phyloP scores from a whole-genome alignment of 78 protist genomes.

The Isochrysis galbana region DNA sequence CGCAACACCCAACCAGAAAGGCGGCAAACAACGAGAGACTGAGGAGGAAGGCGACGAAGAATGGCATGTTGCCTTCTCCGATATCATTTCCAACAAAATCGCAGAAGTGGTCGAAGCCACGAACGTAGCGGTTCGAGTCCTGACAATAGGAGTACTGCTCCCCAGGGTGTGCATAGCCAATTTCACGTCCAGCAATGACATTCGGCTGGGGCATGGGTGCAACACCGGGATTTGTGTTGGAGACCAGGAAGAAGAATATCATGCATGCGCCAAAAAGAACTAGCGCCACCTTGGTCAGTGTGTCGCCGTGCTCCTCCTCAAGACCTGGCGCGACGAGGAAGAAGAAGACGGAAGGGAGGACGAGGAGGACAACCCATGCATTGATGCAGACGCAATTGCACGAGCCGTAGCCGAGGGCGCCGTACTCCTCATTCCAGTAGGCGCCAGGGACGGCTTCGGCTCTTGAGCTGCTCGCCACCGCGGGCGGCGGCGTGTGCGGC shows the following conservation, averaged over 20 bases:
- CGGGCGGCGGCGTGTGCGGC: no score
- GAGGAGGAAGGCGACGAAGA: slow-evolving; percentile 5
- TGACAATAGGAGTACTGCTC: neutral
- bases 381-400: neutral
- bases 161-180: neutral
- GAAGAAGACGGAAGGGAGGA: neutral
- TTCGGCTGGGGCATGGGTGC: neutral
- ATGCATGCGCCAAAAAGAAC: neutral
- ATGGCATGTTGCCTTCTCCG: neutral
- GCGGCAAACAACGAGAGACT: neutral
- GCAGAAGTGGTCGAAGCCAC: slow-evolving; percentile 1
- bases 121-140: slow-evolving; percentile 6
- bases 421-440: neutral
- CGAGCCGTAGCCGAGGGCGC: neutral
- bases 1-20: neutral
- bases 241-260: neutral
- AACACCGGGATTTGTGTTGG: neutral
- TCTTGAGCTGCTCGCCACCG: no score
- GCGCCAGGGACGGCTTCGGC: neutral
- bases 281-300: neutral
- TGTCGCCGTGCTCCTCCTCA: neutral
- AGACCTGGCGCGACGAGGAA: neutral
- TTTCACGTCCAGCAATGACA: neutral
- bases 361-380: neutral
- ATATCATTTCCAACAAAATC: neutral